Base-by-base conservation (phyloP, 768 basidiomycete genomes). In the Leccinum boreale region DNA sequence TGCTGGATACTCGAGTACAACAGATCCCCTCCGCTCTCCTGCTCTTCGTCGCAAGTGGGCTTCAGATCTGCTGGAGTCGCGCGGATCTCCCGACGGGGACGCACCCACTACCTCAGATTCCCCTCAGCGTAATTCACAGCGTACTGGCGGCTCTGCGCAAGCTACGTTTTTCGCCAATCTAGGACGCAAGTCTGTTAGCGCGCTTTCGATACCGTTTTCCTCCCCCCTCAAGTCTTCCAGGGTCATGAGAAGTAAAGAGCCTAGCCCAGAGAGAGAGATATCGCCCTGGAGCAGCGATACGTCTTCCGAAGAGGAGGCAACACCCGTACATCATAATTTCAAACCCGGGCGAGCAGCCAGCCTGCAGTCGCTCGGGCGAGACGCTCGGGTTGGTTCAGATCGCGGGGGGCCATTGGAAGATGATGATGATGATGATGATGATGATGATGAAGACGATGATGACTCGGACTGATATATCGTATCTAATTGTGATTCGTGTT, bases 201-300 rank as follows among this genome's bases (percentile, higher is more conserved):
- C 74, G 19, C 62, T 83, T 26, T 57, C 74, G 7, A 61, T 78
- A 0, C 72, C 78, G 15, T 76, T 78, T 62, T 56, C 67, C 14
- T 61, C 67, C 1, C 65, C 71, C 3, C 60, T 67, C 42, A 66
- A 48, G 60, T 53, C 67, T 50, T 44, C 63, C 28, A 60, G 31
- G 54, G 70, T 67, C 42, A 58, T 58, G 26, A 57, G 55, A 36
- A 60, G 65, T 46, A 66, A 62, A 39, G 67, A 73, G 14, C 60
- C 67, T 5, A 71, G 70, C 56, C 60, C 73, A n/a, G 63, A 58
- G 54, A 66, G 62, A 53, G 63, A 68, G 17, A 79, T 77, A 48
- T 69, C 70, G 45, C 66, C 67, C 2, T 85, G 84, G 83, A 83
- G 83, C 62, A 86, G 81, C 52, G 84, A 85, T 64, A 85, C 79